A percentile compares a stretch with the other conserved stretches of the same genome.
These are phyloP conservation scores for Agrostemma githago DNA, from an alignment of 148 eudicot species.

Conservation along the genomic window DNA sequence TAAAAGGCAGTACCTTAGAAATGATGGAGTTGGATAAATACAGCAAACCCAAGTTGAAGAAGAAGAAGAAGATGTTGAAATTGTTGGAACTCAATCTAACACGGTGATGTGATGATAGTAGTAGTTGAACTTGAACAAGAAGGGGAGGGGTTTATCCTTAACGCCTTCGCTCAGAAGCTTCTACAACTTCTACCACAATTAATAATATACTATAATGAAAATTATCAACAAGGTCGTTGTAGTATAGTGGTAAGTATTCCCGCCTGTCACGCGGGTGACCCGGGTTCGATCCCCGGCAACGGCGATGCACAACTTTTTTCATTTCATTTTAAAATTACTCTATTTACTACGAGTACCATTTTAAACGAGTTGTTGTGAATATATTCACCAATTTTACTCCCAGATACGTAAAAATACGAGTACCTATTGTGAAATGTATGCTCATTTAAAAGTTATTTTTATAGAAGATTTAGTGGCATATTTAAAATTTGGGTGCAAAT, in stretches of 20 bases:
- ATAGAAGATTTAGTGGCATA: too few relatives aligned
- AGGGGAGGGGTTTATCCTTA: neutral
- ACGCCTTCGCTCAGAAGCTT: neutral
- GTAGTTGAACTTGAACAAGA: too few relatives aligned
- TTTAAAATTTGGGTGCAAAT: too few relatives aligned
- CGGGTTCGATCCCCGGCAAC: conserved; percentile 99
- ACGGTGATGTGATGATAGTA: too few relatives aligned
- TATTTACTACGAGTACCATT: too few relatives aligned
- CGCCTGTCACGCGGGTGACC: conserved; percentile 99
- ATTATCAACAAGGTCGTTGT: conserved; percentile 53
- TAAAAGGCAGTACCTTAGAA: neutral
- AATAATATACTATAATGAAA: neutral
- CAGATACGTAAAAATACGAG: too few relatives aligned
- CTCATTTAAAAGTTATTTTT: too few relatives aligned
- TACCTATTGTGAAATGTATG: too few relatives aligned
- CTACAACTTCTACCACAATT: neutral
- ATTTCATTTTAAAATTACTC: too few relatives aligned
- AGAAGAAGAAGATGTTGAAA: neutral
- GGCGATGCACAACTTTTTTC: conserved; percentile 36
- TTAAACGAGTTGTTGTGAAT: too few relatives aligned
- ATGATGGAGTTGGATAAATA: neutral
- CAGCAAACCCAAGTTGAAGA: conserved; percentile 1
- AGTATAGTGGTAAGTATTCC: conserved; percentile 99
- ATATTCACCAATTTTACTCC: too few relatives aligned
- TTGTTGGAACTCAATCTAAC: neutral